Conservation (phyloP, 2,329 filamentous ascomycete species). For the Lecanoromycetidae sp. region DNA sequence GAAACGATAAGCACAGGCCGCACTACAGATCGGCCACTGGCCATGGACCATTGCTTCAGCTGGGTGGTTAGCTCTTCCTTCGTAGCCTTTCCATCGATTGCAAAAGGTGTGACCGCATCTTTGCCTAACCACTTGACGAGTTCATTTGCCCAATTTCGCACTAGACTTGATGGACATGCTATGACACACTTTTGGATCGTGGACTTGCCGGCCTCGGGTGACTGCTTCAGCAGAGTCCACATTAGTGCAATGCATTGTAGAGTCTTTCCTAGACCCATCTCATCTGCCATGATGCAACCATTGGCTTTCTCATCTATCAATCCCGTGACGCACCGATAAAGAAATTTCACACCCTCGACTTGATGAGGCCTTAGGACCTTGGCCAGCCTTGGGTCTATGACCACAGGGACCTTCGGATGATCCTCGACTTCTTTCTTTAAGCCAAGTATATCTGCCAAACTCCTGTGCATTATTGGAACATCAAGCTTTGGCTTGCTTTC, state of each 20-base stretch:
- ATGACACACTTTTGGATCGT: conserved; percentile 96
- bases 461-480: conserved; percentile 80
- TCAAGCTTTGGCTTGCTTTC: conserved; percentile 50
- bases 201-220: conserved; percentile 81
- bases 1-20: conserved; percentile 94
- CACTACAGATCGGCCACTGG: conserved; percentile 77
- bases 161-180: conserved; percentile 88
- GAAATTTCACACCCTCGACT: conserved; percentile 93
- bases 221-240: conserved; percentile 95
- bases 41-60: conserved; percentile 87
- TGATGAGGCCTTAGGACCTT: conserved; percentile 94
- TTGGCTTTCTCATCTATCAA: conserved; percentile 87
- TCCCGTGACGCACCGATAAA: conserved; percentile 91
- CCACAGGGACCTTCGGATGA: conserved; percentile 83
- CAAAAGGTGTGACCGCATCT: conserved; percentile 84
- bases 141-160: conserved; percentile 97
- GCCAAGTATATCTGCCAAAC: conserved; percentile 84
- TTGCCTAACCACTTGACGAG: conserved; percentile 90
- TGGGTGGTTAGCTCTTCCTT: conserved; percentile 88
- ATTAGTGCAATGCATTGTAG: conserved; percentile 92
- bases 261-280: conserved; percentile 97
- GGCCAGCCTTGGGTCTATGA: conserved; percentile 79
- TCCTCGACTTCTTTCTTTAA: conserved; percentile 83
- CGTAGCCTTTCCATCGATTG: conserved; percentile 88
- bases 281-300: conserved; percentile 98